These are phyloP conservation scores for Mesotaenium endlicherianum DNA, from an alignment of 139 green algal genomes.

Conservation along the genomic window DNA sequence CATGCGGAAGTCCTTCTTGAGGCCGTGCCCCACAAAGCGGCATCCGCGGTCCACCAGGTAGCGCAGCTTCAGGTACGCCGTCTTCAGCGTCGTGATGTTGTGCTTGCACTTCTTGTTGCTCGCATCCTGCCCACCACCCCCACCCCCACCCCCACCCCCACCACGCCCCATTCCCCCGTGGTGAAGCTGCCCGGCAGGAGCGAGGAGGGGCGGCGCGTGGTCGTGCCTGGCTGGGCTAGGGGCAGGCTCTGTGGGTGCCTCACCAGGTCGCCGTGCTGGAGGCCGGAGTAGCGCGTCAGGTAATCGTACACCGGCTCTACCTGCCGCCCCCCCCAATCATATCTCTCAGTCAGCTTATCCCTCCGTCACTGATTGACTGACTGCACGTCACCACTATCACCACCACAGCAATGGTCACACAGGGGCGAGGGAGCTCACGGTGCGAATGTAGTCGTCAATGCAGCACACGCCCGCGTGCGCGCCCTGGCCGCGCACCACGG, in stretches of 20 bases:
- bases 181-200: too few relatives aligned
- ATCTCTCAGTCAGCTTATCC: too few relatives aligned
- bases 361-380: too few relatives aligned
- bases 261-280: slow-evolving; percentile 57
- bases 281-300: slow-evolving; percentile 78
- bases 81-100: slow-evolving; percentile 86
- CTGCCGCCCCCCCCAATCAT: too few relatives aligned
- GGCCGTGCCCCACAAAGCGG: slow-evolving; percentile 89
- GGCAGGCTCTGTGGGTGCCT: neutral
- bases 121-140: neutral
- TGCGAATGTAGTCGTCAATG: slow-evolving; percentile 92
- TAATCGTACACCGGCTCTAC: slow-evolving; percentile 90
- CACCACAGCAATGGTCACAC: too few relatives aligned
- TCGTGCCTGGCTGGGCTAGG: too few relatives aligned
- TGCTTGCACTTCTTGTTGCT: slow-evolving; percentile 68
- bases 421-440: slow-evolving; percentile 39
- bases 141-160: neutral
- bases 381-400: too few relatives aligned
- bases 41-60: slow-evolving; percentile 67
- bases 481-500: slow-evolving; percentile 78
- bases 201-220: too few relatives aligned
- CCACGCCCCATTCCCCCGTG: neutral
- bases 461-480: slow-evolving; percentile 49
- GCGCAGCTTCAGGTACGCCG: slow-evolving; percentile 79
- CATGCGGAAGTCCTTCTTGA: slow-evolving; percentile 94